phyloP scores from a whole-genome alignment of 2,329 filamentous ascomycete genomes.

The Colletotrichum nymphaeae region DNA sequence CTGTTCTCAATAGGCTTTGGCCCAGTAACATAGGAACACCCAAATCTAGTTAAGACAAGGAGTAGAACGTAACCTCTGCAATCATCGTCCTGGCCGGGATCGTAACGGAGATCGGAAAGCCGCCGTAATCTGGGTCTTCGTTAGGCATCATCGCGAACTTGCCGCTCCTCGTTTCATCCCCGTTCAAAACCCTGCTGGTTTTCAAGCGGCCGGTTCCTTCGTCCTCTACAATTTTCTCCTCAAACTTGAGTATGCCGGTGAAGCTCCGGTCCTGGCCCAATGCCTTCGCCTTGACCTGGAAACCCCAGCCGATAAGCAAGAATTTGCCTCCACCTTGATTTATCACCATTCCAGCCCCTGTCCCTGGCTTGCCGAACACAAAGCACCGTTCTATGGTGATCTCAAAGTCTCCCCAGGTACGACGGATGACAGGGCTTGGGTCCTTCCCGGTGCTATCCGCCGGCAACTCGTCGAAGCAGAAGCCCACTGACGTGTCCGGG shows the following conservation, averaged over 20 bases:
- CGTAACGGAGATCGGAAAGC: conserved; percentile 64
- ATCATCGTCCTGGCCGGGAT: conserved; percentile 62
- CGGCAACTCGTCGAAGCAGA: conserved; percentile 48
- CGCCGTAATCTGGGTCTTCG: conserved; percentile 65
- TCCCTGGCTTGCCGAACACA: conserved; percentile 51
- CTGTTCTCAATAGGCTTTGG: background rate
- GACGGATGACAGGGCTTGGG: conserved; percentile 32
- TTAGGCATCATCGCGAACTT: conserved; percentile 61
- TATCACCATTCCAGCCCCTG: conserved; percentile 51
- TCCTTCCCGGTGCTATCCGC: conserved; percentile 26
- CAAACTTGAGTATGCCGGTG: conserved; percentile 44
- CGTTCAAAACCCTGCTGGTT: conserved; percentile 45
- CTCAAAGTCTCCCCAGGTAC: conserved; percentile 45
- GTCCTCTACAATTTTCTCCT: conserved; percentile 48
- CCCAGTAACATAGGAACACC: background rate
- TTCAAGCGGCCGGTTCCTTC: conserved; percentile 26
- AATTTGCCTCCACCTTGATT: conserved; percentile 43
- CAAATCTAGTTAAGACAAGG: background rate
- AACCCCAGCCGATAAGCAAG: background rate
- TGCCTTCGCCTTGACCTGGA: background rate
- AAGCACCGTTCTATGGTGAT: conserved; percentile 49
- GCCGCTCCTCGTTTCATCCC: conserved; percentile 55
- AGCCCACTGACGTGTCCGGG: conserved; percentile 23
- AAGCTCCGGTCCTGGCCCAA: background rate
- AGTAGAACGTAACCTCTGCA: conserved; percentile 45